Evolutionary conservation across 2,329 filamentous ascomycete genomes (phyloP).

Genomic region (Phyllosticta citrichinensis): DNA sequence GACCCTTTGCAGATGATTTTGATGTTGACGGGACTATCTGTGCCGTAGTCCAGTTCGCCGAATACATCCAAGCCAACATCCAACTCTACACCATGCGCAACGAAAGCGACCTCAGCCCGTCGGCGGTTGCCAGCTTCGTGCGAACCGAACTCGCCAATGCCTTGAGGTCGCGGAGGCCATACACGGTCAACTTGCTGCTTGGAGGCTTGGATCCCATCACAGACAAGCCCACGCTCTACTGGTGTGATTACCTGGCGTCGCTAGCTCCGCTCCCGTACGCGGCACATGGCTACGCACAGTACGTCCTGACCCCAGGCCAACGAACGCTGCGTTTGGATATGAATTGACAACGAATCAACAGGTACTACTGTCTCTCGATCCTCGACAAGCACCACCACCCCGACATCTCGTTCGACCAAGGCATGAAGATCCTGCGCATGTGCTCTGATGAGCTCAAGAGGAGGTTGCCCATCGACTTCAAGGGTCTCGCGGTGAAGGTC

Average conservation of each 20-base stretch:
- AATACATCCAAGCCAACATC: conserved; percentile 97
- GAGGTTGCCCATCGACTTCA: conserved; percentile 96
- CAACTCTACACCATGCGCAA: conserved; percentile 99
- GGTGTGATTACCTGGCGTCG: conserved; percentile 93
- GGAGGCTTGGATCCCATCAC: conserved; percentile 90
- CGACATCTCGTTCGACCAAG: conserved; percentile 79
- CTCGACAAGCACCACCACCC: conserved; percentile 98
- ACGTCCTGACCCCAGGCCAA: conserved; percentile 30
- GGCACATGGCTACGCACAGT: conserved; percentile 96
- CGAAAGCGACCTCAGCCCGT: conserved; percentile 80
- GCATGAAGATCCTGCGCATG: conserved; percentile 84
- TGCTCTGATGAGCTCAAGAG: conserved; percentile 97
- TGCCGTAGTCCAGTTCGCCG: conserved; percentile 82
- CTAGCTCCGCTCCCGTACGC: conserved; percentile 85
- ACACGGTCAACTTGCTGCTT: conserved; percentile 92
- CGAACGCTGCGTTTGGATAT: neutral
- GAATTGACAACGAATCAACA: conserved; percentile 23
- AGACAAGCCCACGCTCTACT: conserved; percentile 84
- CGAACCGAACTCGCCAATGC: conserved; percentile 86
- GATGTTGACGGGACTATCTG: conserved; percentile 13
- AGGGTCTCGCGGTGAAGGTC: conserved; percentile 87
- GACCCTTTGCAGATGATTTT: conserved; percentile 5
- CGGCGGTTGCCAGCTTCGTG: conserved; percentile 85
- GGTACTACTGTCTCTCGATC: conserved; percentile 95
- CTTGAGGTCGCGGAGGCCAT: conserved; percentile 83